phyloP scores from a whole-genome alignment of 2,329 filamentous ascomycete species.

The Cladosporium sp. region DNA sequence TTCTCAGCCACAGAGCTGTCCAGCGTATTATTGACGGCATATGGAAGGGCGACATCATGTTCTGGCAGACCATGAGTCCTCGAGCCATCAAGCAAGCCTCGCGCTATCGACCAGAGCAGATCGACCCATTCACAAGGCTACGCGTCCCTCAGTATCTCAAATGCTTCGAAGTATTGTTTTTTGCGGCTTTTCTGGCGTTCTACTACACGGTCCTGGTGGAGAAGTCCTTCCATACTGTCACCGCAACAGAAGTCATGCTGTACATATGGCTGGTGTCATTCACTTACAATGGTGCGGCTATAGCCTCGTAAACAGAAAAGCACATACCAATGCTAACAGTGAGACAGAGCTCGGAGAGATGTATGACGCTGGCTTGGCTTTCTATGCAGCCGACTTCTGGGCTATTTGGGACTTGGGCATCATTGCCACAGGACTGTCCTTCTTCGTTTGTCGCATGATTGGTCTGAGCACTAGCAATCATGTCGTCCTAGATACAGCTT shows the following conservation, averaged over 20 bases:
- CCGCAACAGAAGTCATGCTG: slow-evolving; percentile 64
- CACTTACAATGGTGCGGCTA: slow-evolving; percentile 68
- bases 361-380: slow-evolving; percentile 78
- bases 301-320: no score
- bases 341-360: slow-evolving; percentile 62
- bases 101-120: slow-evolving; percentile 63
- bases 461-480: slow-evolving; percentile 60
- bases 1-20: slow-evolving; percentile 73
- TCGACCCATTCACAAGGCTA: slow-evolving; percentile 71
- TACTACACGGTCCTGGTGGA: slow-evolving; percentile 86
- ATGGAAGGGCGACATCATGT: slow-evolving; percentile 82
- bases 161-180: slow-evolving; percentile 78
- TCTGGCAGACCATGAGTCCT: slow-evolving; percentile 76
- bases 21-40: slow-evolving; percentile 81
- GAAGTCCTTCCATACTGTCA: slow-evolving; percentile 63
- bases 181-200: slow-evolving; percentile 67
- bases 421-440: slow-evolving; percentile 44
- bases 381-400: slow-evolving; percentile 82
- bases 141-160: slow-evolving; percentile 82
- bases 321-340: no score
- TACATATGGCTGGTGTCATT: slow-evolving; percentile 87
- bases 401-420: slow-evolving; percentile 56
- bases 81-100: slow-evolving; percentile 71
- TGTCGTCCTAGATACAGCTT: slow-evolving; percentile 70
- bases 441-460: slow-evolving; percentile 63